Evolutionary conservation across 2,329 filamentous ascomycete genomes (phyloP).

Genomic region (Paecilomyces dactylethromorphus): DNA sequence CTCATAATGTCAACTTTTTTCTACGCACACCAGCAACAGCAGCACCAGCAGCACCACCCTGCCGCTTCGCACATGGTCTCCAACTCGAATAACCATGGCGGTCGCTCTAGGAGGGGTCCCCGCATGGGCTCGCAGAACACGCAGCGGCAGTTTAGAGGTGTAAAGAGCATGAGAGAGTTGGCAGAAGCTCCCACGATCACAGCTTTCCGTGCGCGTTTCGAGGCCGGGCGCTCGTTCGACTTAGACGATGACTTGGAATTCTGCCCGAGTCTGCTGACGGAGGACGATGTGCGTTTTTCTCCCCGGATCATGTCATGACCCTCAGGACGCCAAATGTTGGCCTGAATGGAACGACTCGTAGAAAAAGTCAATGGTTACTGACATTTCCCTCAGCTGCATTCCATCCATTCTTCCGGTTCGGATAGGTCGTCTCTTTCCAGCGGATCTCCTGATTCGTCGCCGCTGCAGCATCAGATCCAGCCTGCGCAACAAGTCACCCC

Average conservation of each 20-base stretch:
- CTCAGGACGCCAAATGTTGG: neutral
- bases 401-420: slow-evolving; percentile 80
- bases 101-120: slow-evolving; percentile 77
- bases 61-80: slow-evolving; percentile 43
- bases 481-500: slow-evolving; percentile 69
- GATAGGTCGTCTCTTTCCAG: slow-evolving; percentile 93
- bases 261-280: slow-evolving; percentile 84
- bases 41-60: slow-evolving; percentile 42
- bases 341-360: slow-evolving; percentile 1
- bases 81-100: slow-evolving; percentile 67
- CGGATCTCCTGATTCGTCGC: slow-evolving; percentile 86
- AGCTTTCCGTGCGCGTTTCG: slow-evolving; percentile 79
- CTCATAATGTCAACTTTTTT: slow-evolving; percentile 42
- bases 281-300: slow-evolving; percentile 67
- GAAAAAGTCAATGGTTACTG: slow-evolving; percentile 8
- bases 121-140: slow-evolving; percentile 74
- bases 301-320: neutral
- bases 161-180: slow-evolving; percentile 79
- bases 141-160: slow-evolving; percentile 79
- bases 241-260: slow-evolving; percentile 95
- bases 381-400: slow-evolving; percentile 60
- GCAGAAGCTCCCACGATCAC: slow-evolving; percentile 69
- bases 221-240: slow-evolving; percentile 88
- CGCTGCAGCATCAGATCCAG: slow-evolving; percentile 74
- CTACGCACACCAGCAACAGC: slow-evolving; percentile 39